Conservation (phyloP, 2,329 filamentous ascomycete genomes). For the Paraphaeosphaeria minitans region DNA sequence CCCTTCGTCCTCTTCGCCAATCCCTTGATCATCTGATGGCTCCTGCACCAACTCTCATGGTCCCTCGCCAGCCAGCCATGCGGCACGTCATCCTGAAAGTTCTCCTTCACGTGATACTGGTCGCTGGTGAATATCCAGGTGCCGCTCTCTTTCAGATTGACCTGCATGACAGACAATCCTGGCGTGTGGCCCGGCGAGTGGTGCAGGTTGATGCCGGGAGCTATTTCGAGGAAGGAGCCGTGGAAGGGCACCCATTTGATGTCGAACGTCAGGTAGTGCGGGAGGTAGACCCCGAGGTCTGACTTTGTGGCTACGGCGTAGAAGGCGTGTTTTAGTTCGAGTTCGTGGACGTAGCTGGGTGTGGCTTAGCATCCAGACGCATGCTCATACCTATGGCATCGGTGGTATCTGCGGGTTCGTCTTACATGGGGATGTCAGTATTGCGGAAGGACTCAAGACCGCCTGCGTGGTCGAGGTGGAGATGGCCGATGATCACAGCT, state of each 20-base stretch:
- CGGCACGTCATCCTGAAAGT: constrained; percentile 39
- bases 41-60: constrained; percentile 42
- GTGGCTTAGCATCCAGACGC: neutral
- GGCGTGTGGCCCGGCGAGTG: constrained; percentile 47
- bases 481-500: constrained; percentile 45
- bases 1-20: constrained; percentile 31
- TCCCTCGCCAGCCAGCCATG: constrained; percentile 47
- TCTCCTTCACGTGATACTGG: constrained; percentile 47
- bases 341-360: constrained; percentile 41
- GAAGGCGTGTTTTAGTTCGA: constrained; percentile 46
- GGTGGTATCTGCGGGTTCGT: neutral
- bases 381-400: too few relatives aligned
- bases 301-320: constrained; percentile 44
- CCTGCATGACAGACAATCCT: constrained; percentile 43
- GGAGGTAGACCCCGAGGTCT: constrained; percentile 42
- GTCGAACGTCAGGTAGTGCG: constrained; percentile 45
- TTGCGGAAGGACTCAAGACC: constrained; percentile 42
- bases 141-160: constrained; percentile 42
- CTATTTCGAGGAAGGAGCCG: constrained; percentile 39
- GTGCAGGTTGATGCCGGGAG: constrained; percentile 40
- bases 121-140: constrained; percentile 48
- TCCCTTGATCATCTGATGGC: constrained; percentile 38
- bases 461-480: constrained; percentile 46
- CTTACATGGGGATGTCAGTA: constrained; percentile 37
- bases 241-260: constrained; percentile 46